phyloP scores from a whole-genome alignment of 805 yeast species.

The Suhomyces sp. region DNA sequence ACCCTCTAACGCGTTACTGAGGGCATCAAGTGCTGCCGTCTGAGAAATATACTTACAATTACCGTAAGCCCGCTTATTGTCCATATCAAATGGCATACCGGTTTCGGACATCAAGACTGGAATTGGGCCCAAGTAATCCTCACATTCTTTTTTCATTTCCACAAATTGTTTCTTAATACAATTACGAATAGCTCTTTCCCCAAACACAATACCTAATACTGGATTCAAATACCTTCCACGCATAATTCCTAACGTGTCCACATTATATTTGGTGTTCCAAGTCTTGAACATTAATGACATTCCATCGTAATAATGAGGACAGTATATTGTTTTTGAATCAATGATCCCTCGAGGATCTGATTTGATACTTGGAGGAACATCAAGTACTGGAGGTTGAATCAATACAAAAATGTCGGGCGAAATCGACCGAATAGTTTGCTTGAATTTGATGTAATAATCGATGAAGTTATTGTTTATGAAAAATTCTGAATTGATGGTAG shows the following conservation, averaged over 20 bases:
- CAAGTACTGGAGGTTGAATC: conserved; percentile 80
- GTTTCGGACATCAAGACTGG: conserved; percentile 88
- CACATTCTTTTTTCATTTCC: conserved; percentile 67
- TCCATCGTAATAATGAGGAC: conserved; percentile 95
- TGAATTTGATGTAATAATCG: conserved; percentile 55
- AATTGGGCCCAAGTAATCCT: conserved; percentile 58
- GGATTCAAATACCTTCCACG: conserved; percentile 76
- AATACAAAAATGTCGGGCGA: conserved; percentile 53
- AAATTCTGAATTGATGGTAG: conserved; percentile 32
- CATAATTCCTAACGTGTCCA: conserved; percentile 86
- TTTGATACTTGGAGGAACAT: conserved; percentile 66
- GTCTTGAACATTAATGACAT: conserved; percentile 87
- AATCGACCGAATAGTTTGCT: conserved; percentile 44
- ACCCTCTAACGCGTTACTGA: conserved; percentile 75
- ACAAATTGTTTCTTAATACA: conserved; percentile 66
- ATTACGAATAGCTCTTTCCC: conserved; percentile 74
- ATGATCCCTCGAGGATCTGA: conserved; percentile 47
- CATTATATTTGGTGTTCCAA: conserved; percentile 82
- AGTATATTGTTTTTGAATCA: conserved; percentile 65
- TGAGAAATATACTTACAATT: conserved; percentile 72
- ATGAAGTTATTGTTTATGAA: conserved; percentile 68
- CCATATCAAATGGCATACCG: conserved; percentile 98
- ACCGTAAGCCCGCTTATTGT: conserved; percentile 66
- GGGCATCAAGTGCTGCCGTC: conserved; percentile 79
- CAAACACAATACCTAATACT: conserved; percentile 70